A percentile compares a stretch with the other conserved stretches of the same genome.
Conservation (phyloP, 164 flowering plant genomes). For the Berberis vulgaris region DNA sequence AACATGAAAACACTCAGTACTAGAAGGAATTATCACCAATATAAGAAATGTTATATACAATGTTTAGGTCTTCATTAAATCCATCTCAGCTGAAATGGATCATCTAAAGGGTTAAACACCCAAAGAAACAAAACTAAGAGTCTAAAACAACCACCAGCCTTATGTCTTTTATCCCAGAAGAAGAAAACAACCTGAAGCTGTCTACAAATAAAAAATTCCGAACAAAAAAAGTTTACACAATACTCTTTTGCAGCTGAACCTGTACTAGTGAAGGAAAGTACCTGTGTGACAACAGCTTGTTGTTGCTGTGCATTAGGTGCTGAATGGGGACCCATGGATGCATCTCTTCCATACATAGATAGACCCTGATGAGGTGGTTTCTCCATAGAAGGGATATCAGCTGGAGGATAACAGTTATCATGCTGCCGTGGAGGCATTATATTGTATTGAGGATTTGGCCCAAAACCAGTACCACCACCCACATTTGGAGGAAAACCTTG, state of each 20-base stretch:
- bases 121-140: too few species aligned
- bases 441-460: constrained; percentile 47
- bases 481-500: constrained; percentile 55
- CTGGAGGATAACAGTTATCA: constrained; percentile 73
- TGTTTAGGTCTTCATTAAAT: not conserved
- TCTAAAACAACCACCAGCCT: too few species aligned
- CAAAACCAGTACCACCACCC: constrained; percentile 54
- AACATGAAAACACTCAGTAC: not conserved
- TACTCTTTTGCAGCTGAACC: not conserved
- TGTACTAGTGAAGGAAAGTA: constrained; percentile 10
- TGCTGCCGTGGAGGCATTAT: constrained; percentile 72
- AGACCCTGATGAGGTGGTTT: constrained; percentile 63
- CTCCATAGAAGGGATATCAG: constrained; percentile 64
- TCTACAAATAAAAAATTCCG: too few species aligned
- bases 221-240: not conserved
- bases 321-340: constrained; percentile 43
- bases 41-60: not conserved
- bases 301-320: constrained; percentile 47
- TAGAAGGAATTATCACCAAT: not conserved
- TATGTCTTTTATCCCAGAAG: not conserved
- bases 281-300: constrained; percentile 65
- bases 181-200: not conserved
- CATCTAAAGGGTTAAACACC: not conserved
- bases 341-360: constrained; percentile 81
- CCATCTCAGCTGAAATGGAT: not conserved